Evolutionary conservation across 768 basidiomycete genomes (phyloP).

Genomic region (Lactifluus volemus): DNA sequence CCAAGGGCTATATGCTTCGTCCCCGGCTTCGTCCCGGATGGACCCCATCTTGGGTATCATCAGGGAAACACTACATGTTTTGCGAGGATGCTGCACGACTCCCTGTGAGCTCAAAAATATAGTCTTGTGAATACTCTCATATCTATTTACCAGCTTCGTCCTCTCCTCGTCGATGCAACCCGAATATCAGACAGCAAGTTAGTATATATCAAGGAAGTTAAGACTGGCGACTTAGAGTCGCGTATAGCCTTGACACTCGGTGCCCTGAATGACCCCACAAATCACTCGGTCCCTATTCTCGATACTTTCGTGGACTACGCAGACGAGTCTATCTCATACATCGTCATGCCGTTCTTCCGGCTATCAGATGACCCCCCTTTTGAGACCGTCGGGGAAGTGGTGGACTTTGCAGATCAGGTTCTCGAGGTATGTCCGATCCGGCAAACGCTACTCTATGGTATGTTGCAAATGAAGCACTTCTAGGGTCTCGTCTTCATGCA

Average conservation of each 20-base stretch:
- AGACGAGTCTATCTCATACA: constrained; percentile 2
- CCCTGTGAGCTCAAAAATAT: not conserved
- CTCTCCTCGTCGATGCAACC: no score
- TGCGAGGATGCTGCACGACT: constrained; percentile 1
- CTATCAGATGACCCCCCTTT: not conserved
- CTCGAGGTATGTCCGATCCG: not conserved
- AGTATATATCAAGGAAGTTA: constrained; percentile 27
- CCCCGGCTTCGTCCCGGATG: constrained; percentile 15
- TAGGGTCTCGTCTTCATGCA: constrained; percentile 18
- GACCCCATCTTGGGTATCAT: constrained; percentile 17
- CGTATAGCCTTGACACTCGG: constrained; percentile 8
- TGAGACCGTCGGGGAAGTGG: not conserved
- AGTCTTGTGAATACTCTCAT: no score
- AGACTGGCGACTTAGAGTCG: constrained; percentile 13
- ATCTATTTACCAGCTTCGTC: no score
- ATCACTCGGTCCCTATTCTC: constrained; percentile 6
- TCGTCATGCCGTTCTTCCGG: constrained; percentile 17
- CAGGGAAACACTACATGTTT: not conserved
- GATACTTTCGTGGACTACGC: constrained; percentile 1
- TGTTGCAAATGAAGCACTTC: not conserved
- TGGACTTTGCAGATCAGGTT: constrained; percentile 14
- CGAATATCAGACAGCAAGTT: constrained; percentile 21
- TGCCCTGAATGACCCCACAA: not conserved
- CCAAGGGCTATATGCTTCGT: constrained; percentile 16
- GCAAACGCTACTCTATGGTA: not conserved